Conservation (phyloP, 2,329 filamentous ascomycete species). For the Incumbomyces delicatus region DNA sequence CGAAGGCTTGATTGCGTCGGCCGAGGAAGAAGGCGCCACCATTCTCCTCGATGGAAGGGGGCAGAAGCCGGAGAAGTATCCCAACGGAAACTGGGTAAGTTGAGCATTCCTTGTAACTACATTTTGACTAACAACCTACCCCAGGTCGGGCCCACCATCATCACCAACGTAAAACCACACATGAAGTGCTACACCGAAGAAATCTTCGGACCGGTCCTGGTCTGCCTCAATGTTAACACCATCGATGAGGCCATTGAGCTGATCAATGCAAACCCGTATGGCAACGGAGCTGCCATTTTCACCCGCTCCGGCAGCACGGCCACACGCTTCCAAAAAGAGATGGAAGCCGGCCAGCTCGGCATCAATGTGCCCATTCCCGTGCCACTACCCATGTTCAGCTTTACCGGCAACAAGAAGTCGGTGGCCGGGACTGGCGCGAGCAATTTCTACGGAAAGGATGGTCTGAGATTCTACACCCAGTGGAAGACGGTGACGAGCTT, state of each 20-base stretch:
- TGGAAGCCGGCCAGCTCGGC: constrained; percentile 57
- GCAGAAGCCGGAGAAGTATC: constrained; percentile 53
- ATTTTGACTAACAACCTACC: not conserved
- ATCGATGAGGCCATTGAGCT: constrained; percentile 53
- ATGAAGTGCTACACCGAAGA: constrained; percentile 60
- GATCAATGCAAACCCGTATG: constrained; percentile 59
- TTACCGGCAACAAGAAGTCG: constrained; percentile 72
- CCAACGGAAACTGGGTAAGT: constrained; percentile 56
- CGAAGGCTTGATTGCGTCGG: constrained; percentile 50
- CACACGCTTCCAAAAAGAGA: constrained; percentile 52
- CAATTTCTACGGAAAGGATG: constrained; percentile 91
- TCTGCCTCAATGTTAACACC: constrained; percentile 51
- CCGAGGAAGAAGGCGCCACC: constrained; percentile 54
- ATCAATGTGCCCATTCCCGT: constrained; percentile 60
- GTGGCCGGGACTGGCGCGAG: constrained; percentile 84
- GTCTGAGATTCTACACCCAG: constrained; percentile 91
- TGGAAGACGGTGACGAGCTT: constrained; percentile 92
- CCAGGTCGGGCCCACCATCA: constrained; percentile 54
- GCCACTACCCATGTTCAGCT: constrained; percentile 52
- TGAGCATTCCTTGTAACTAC: not conserved
- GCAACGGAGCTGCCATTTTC: constrained; percentile 54
- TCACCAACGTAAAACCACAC: constrained; percentile 54
- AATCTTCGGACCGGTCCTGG: constrained; percentile 58
- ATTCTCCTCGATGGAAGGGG: constrained; percentile 54
- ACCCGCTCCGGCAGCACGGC: constrained; percentile 53